Base-by-base conservation (phyloP, 805 yeast genomes). In the Babjeviella inositovora region DNA sequence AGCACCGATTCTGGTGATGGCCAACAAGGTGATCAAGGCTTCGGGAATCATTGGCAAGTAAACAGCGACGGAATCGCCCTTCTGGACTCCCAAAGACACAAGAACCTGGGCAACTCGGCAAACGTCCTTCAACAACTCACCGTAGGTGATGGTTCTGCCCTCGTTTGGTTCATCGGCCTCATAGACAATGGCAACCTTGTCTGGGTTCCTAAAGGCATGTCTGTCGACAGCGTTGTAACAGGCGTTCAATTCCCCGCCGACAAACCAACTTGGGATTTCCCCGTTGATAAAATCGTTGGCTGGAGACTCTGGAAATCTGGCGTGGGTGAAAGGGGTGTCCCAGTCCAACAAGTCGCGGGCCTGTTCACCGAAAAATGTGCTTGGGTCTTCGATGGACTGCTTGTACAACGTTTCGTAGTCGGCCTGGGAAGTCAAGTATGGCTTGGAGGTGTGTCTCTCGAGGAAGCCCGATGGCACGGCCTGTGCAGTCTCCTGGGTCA, bases 21-120 rank as follows among this genome's bases (percentile, higher is more conserved):
- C 98, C 42, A 87, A 61, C 66, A 87, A 69, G n/a, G 98, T 77
- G 27, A 90, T 70, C 31, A 90, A 59, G 11, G 96, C 95, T 55
- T 85, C 94, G 23, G 97, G 93, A 31, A 85, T 85, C 98, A 90
- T 87, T 43, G 98, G 98, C 46, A 87, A 57, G 53, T 87, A 87
- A 28, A 87, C 79, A 23, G 96, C 97, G 28, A 87, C 97, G 14
- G 93, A 79, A 45, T 87, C 98, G 43, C 98, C 98, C 51, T 81
- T 80, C 37, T 62, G 57, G 36, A 87, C 87, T 27, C 98, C 98
- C 67, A 84, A 71, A 28, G 72, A 62, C 32, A 64, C 57, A 45
- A 90, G 64, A 20, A 81, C 75, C 37, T 77, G 85, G 8, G 97
- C 94, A 37, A 84, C 71, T 43, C 76, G 72, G 34, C 77, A 73